phyloP scores from a whole-genome alignment of 228 moss, liverwort and hornwort genomes.

The Sphagnum magellanicum region DNA sequence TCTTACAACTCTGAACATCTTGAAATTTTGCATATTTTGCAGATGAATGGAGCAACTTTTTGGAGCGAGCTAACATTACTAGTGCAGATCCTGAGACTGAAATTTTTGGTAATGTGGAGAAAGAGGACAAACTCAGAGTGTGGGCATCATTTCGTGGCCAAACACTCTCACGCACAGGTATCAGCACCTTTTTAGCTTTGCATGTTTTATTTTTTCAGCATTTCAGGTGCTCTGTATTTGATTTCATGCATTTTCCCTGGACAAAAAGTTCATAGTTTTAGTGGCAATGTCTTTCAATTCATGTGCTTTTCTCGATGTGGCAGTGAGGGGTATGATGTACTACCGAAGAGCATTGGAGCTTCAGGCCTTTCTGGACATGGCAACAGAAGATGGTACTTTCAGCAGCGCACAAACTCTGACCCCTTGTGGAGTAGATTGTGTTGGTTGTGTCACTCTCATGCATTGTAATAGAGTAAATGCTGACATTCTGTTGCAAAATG shows the following conservation, averaged over 20 bases:
- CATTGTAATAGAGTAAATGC: background rate
- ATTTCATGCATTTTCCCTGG: no score
- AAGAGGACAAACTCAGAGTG: constrained; percentile 31
- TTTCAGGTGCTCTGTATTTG: no score
- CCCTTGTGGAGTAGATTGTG: no score
- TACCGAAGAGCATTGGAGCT: constrained; percentile 52
- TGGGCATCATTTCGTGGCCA: constrained; percentile 60
- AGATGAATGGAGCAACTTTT: constrained; percentile 58
- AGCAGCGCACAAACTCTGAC: no score
- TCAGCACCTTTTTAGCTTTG: background rate
- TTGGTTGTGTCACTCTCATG: background rate
- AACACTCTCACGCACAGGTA: constrained; percentile 43
- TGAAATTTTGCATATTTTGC: background rate
- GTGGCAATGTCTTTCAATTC: no score
- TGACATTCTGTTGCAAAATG: no score
- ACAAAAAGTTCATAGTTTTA: no score
- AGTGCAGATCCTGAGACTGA: constrained; percentile 14
- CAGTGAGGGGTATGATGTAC: constrained; percentile 62
- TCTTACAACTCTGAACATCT: no score
- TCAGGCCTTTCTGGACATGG: constrained; percentile 53
- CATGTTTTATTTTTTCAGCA: no score
- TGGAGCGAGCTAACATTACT: constrained; percentile 29
- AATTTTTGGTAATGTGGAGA: constrained; percentile 37
- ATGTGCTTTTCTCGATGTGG: background rate
- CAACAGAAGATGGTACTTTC: constrained; percentile 39